Percentiles rank a stretch among this genome's conserved stretches.
Conservation (phyloP, 768 basidiomycete species). For the Paxillus ammoniavirescens region DNA sequence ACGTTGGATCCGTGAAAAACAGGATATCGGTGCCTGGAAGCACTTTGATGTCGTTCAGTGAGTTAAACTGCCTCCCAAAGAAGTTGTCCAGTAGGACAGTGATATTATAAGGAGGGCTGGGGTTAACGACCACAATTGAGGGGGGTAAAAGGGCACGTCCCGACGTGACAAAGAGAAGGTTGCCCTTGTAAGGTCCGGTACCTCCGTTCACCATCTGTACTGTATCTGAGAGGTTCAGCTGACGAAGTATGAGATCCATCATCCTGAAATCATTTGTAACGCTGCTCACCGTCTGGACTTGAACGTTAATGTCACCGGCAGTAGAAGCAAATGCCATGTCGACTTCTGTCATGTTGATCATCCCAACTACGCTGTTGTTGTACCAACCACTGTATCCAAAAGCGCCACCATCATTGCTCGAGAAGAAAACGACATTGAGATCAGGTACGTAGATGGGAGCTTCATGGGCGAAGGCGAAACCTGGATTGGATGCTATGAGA, state of each 20-base stretch:
- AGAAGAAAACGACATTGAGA: conserved; percentile 75
- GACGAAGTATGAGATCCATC: conserved; percentile 6
- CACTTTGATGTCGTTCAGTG: conserved; percentile 75
- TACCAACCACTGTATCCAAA: conserved; percentile 62
- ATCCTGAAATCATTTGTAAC: background rate
- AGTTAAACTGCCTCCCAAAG: conserved; percentile 80
- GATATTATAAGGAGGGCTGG: conserved; percentile 58
- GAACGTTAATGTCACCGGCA: conserved; percentile 43
- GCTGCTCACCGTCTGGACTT: conserved; percentile 39
- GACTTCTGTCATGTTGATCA: conserved; percentile 59
- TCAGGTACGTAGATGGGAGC: conserved; percentile 65
- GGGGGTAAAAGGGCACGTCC: conserved; percentile 65
- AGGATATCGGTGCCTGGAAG: conserved; percentile 63
- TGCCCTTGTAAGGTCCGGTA: conserved; percentile 58
- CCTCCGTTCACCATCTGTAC: conserved; percentile 74
- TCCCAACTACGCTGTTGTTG: conserved; percentile 62
- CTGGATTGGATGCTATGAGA: conserved; percentile 56
- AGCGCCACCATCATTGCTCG: conserved; percentile 64
- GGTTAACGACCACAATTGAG: conserved; percentile 65
- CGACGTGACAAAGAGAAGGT: conserved; percentile 61
- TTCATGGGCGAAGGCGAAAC: conserved; percentile 76
- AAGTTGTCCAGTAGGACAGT: conserved; percentile 77
- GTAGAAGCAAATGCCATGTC: conserved; percentile 41
- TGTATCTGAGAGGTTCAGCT: conserved; percentile 60
- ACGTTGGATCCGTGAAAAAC: conserved; percentile 76